Base-by-base conservation (phyloP, 352 stramenopile genomes). In the Globisporangium sylvaticum region DNA sequence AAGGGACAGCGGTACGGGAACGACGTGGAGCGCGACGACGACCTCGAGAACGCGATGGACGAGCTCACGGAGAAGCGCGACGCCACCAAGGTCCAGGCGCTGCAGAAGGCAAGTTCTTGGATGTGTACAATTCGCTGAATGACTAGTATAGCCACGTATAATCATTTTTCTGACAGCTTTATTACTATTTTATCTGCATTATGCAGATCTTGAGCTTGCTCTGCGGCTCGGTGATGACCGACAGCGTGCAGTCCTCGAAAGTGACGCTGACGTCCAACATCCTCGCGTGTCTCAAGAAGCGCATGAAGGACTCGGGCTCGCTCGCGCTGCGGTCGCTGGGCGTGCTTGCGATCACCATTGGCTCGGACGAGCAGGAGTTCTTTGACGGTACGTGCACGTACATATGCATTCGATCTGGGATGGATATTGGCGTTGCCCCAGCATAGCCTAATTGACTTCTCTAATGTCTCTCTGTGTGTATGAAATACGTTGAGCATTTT, bases 51-150 rank as follows among this genome's bases (percentile, higher is more conserved):
- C 5, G 77, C 77, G 6, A 77, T 89, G 27, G 82, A 87, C 53
- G 69, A 85, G 63, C 77, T 90, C 50, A 71, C 52, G 22, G 82
- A 90, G 72, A 90, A 90, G 74, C 78, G 82, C 50, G 82, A 90
- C 62, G 73, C 73, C 20, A 84, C 74, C 48, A 88, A 88, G 65
- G 69, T 88, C 64, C 64, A 74, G n/a, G 82, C 80, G 10, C 66
- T 90, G 20, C 66, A 80, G 20, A 84, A 84, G 63, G 73, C 75
- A 15, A 34, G 52, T 58, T 73, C 9, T 31, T 70, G 22, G 14
- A 37, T 32, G 32, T 14, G 12, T 44, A 4, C 37, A 18, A 15
- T 44, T 37, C 32, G 7, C 32, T 10, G 9, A 6, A 34, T 44
- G 37, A 18, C 0, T 18, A 20, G 37, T 15, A 18, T 18, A 14